Evolutionary conservation across 768 basidiomycete genomes (phyloP).

Genomic region (Suillus discolor): DNA sequence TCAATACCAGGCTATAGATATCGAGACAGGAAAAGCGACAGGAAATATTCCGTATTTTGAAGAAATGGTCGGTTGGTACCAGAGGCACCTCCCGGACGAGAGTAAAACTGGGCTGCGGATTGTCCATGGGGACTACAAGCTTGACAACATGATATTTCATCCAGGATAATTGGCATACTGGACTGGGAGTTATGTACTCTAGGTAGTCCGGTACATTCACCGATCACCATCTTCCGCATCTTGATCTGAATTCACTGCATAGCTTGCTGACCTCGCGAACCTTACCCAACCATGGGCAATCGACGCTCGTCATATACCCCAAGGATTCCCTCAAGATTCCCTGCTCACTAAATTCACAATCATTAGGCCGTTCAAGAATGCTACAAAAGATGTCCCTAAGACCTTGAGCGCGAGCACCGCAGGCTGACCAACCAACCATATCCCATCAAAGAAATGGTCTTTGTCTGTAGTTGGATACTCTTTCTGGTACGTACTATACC

Average conservation of each 20-base stretch:
- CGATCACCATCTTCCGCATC: neutral
- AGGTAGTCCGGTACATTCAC: constrained; percentile 73
- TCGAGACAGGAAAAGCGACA: constrained; percentile 57
- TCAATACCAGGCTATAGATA: constrained; percentile 69
- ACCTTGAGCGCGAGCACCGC: constrained; percentile 81
- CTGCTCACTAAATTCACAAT: constrained; percentile 20
- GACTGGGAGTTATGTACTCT: constrained; percentile 99
- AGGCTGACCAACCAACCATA: constrained; percentile 63
- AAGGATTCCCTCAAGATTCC: too few relatives aligned
- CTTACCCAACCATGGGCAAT: constrained; percentile 84
- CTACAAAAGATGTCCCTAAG: constrained; percentile 57
- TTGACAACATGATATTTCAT: constrained; percentile 97
- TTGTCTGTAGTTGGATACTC: constrained; percentile 84
- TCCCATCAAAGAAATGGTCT: constrained; percentile 79
- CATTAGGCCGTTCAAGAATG: constrained; percentile 67
- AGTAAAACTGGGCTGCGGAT: constrained; percentile 74
- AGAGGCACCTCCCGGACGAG: constrained; percentile 75
- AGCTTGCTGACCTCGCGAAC: constrained; percentile 91
- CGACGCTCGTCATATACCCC: constrained; percentile 44
- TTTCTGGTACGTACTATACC: constrained; percentile 57
- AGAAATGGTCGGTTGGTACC: constrained; percentile 78
- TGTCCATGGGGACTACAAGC: constrained; percentile 96
- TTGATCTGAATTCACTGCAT: constrained; percentile 1
- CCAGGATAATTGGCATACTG: constrained; percentile 90
- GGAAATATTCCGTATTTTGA: constrained; percentile 79